Evolutionary conservation across 2,329 filamentous ascomycete genomes (phyloP), one percentile per base, ranked within the genome.

Genomic region (Colletotrichum higginsianum): DNA sequence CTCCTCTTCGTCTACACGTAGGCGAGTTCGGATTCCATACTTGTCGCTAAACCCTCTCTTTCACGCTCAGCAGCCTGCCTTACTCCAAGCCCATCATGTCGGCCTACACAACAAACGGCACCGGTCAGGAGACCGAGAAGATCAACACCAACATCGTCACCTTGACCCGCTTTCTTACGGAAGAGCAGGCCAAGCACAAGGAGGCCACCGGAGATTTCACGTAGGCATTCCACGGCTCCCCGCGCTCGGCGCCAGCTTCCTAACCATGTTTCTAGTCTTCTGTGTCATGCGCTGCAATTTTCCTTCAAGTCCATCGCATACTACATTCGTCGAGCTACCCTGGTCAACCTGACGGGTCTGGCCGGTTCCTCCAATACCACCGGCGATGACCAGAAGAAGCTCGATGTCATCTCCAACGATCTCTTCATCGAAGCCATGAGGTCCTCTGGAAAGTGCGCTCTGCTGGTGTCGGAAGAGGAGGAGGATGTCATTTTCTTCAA

Each of bases 231-330:
- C 56, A 52, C 65, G 42, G 26, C 35, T 40, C 40, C 23, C 52
- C 49, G 66, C 67, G 21, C 4, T 42, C 46, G 15, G 38, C 13
- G 16, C 16, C 40, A 12, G 26, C 50, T 53, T 38, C 38, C 61
- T 74, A 50, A 72, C 53, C 21, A 21, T 8, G 30, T 16, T 56
- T 46, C 63, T 78, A 98, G 95, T 78, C 90, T 99, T 64, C 91
- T 99, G 72, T 98, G 95, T 88, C 96, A 99, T 82, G 95, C 96
- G 72, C 93, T 99, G 71, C 96, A 98, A 84, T 99, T 98, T 88
- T 96, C 96, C 75, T 99, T 99, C 92, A 99, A 99, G 88, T 97
- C 94, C 76, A 99, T 99, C 83, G 94, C 96, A 78, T 98, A 98
- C 89, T 99, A 98, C 88, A 99, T 99, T 84, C 95, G 96, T 79